These are phyloP conservation scores for Suillus cothurnatus DNA, from an alignment of 768 basidiomycete species.

Conservation along the genomic window DNA sequence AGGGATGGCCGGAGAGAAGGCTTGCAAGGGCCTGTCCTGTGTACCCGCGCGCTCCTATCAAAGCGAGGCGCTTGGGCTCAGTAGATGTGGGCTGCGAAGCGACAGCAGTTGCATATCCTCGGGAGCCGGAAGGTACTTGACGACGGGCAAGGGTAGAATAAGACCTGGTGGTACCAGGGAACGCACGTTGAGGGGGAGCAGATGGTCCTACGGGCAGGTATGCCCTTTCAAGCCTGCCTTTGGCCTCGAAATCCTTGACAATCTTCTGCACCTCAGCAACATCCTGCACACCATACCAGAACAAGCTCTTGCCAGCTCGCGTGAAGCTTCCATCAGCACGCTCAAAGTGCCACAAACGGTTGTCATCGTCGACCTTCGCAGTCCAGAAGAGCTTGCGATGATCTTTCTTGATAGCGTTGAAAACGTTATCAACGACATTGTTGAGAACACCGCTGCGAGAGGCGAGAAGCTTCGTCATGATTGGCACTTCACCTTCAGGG, in stretches of 20 bases:
- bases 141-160: constrained; percentile 62
- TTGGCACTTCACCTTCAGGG: constrained; percentile 84
- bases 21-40: constrained; percentile 92
- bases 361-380: constrained; percentile 94
- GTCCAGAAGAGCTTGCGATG: constrained; percentile 97
- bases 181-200: constrained; percentile 51
- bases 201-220: constrained; percentile 88
- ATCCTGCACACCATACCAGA: constrained; percentile 97
- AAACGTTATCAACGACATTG: constrained; percentile 96
- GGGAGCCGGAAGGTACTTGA: constrained; percentile 46
- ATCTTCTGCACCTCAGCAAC: constrained; percentile 88
- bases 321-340: constrained; percentile 98
- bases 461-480: constrained; percentile 90
- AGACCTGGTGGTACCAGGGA: constrained; percentile 47
- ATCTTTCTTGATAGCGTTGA: constrained; percentile 94
- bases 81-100: constrained; percentile 43
- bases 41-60: constrained; percentile 95
- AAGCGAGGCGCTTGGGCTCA: constrained; percentile 84
- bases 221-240: constrained; percentile 82
- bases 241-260: constrained; percentile 73
- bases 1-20: constrained; percentile 86
- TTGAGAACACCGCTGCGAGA: constrained; percentile 90
- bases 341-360: constrained; percentile 98
- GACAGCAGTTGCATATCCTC: constrained; percentile 82
- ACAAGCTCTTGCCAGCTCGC: constrained; percentile 87